Percentiles rank a stretch among this genome's conserved stretches.
These are phyloP conservation scores for Annona cherimola DNA, from an alignment of 164 flowering plant species.

Conservation along the genomic window DNA sequence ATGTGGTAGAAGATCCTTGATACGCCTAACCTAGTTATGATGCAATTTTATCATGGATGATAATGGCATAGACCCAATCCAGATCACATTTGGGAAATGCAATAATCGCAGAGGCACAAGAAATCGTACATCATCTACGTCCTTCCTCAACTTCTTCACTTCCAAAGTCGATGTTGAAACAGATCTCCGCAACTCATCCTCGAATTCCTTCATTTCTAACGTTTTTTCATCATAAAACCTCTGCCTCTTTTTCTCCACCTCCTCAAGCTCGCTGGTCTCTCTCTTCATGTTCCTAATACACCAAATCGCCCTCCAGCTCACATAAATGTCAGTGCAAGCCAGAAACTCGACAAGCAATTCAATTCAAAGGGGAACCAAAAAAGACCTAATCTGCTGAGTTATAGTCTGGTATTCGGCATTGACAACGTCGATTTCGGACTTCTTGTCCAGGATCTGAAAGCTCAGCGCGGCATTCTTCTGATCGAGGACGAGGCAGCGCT, in stretches of 20 bases:
- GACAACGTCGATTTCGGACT: conserved; percentile 33
- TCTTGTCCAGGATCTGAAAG: conserved; percentile 31
- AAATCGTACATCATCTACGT: conserved; percentile 31
- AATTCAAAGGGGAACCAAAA: neutral
- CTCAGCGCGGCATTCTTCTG: conserved; percentile 34
- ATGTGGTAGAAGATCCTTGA: neutral
- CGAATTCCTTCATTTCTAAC: conserved; percentile 42
- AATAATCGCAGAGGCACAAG: neutral
- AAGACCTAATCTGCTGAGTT: conserved; percentile 32
- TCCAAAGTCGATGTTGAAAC: conserved; percentile 16
- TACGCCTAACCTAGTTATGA: neutral
- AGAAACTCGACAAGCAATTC: too few species aligned
- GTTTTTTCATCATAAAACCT: conserved; percentile 31
- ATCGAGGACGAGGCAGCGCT: conserved; percentile 40
- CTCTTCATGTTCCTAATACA: conserved; percentile 36
- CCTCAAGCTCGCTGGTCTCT: conserved; percentile 45
- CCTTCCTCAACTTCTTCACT: conserved; percentile 29
- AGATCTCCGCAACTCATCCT: conserved; percentile 20
- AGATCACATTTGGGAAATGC: too few species aligned
- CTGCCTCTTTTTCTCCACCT: conserved; percentile 39
- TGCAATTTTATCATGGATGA: neutral
- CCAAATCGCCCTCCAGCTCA: neutral
- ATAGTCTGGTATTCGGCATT: conserved; percentile 23
- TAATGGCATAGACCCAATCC: neutral
- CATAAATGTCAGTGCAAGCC: too few species aligned